Evolutionary conservation across 2,329 filamentous ascomycete species (phyloP).

Genomic region (Pyricularia sp.): DNA sequence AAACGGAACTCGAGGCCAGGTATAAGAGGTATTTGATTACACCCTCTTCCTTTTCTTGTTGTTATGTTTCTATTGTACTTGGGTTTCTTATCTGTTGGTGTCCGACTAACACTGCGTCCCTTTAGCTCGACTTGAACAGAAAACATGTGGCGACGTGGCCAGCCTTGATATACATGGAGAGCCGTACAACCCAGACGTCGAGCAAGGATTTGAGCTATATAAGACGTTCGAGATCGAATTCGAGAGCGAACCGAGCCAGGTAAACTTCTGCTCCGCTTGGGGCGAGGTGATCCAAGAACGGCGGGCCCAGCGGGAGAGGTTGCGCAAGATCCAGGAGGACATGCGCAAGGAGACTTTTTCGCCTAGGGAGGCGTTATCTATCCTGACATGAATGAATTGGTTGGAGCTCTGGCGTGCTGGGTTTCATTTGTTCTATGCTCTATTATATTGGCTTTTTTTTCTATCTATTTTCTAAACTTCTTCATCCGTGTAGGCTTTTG

Average conservation of each 20-base stretch:
- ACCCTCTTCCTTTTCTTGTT: neutral
- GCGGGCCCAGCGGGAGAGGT: slow-evolving; percentile 10
- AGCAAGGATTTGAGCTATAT: slow-evolving; percentile 14
- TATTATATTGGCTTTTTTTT: neutral
- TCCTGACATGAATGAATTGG: slow-evolving; percentile 7
- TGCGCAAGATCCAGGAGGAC: slow-evolving; percentile 14
- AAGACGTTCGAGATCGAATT: slow-evolving; percentile 19
- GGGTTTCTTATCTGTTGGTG: neutral
- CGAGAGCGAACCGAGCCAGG: slow-evolving; percentile 17
- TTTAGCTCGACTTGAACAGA: slow-evolving; percentile 11
- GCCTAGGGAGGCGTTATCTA: slow-evolving; percentile 11
- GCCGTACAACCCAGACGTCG: slow-evolving; percentile 12
- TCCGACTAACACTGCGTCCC: neutral
- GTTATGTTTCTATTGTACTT: neutral
- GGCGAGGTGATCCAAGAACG: slow-evolving; percentile 16
- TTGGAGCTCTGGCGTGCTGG: neutral
- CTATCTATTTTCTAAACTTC: neutral
- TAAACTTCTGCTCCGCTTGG: slow-evolving; percentile 16
- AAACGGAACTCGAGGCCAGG: slow-evolving; percentile 12
- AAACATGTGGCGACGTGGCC: slow-evolving; percentile 11
- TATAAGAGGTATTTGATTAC: slow-evolving; percentile 12
- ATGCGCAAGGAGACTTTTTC: slow-evolving; percentile 14
- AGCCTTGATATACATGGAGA: slow-evolving; percentile 14
- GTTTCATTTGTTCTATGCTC: neutral
- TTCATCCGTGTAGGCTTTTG: neutral